Conservation (phyloP, 2,329 filamentous ascomycete genomes). For the Neonectria neomacrospora region DNA sequence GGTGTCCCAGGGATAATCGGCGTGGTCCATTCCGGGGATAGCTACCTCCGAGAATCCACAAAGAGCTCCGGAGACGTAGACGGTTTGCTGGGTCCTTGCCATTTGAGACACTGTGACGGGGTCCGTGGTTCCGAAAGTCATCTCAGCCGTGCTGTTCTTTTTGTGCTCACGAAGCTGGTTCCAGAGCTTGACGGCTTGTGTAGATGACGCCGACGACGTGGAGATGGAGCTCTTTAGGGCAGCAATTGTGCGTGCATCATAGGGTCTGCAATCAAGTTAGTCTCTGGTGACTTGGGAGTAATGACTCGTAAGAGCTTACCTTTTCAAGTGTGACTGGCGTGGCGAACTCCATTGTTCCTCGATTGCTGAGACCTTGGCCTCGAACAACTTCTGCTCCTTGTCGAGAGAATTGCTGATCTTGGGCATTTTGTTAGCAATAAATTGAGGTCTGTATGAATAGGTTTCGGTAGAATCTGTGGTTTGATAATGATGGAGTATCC, state of each 20-base stretch:
- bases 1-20: conserved; percentile 56
- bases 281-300: too few relatives aligned
- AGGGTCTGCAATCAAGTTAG: conserved; percentile 2
- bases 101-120: conserved; percentile 50
- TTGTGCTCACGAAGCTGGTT: conserved; percentile 48
- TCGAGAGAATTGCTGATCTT: conserved; percentile 20
- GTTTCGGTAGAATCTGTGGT: neutral
- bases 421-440: conserved; percentile 5
- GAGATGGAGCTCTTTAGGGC: conserved; percentile 47
- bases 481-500: neutral
- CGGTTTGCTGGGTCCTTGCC: conserved; percentile 40
- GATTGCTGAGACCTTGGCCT: conserved; percentile 47
- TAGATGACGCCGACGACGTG: conserved; percentile 44
- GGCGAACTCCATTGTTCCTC: conserved; percentile 49
- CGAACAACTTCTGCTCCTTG: conserved; percentile 47
- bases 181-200: conserved; percentile 52
- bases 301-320: conserved; percentile 7
- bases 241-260: conserved; percentile 47
- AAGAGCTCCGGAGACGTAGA: conserved; percentile 55
- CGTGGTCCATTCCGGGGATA: conserved; percentile 53
- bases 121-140: conserved; percentile 54
- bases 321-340: conserved; percentile 45
- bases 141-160: conserved; percentile 48
- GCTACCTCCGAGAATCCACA: conserved; percentile 52
- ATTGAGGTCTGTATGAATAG: neutral